Conservation (phyloP, 2,329 filamentous ascomycete genomes). For the Hypoxylon sp. region DNA sequence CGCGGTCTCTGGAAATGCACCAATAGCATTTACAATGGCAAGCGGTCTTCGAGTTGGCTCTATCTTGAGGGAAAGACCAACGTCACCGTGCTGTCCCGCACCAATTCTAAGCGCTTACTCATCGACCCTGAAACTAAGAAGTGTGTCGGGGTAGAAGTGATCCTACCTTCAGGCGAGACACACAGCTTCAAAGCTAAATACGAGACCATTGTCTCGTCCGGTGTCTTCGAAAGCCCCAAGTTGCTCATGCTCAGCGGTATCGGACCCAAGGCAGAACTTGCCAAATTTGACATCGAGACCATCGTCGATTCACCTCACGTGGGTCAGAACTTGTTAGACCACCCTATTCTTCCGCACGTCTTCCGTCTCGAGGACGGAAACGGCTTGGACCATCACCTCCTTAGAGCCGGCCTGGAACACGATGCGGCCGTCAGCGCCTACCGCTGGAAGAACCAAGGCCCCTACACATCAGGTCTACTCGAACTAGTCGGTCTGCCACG, state of each 20-base stretch:
- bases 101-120: slow-evolving; percentile 65
- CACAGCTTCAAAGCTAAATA: slow-evolving; percentile 61
- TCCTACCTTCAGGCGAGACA: slow-evolving; percentile 56
- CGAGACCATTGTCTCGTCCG: slow-evolving; percentile 63
- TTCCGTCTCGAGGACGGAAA: slow-evolving; percentile 59
- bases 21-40: slow-evolving; percentile 69
- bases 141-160: slow-evolving; percentile 61
- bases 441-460: slow-evolving; percentile 55
- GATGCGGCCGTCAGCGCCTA: slow-evolving; percentile 55
- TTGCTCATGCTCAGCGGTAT: slow-evolving; percentile 75
- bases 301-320: slow-evolving; percentile 71
- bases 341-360: slow-evolving; percentile 66
- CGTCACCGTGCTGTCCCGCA: slow-evolving; percentile 62
- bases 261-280: slow-evolving; percentile 66
- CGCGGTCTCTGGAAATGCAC: slow-evolving; percentile 65
- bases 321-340: slow-evolving; percentile 73
- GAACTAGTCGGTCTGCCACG: slow-evolving; percentile 68
- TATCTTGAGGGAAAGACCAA: slow-evolving; percentile 67
- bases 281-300: slow-evolving; percentile 64
- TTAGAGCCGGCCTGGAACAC: slow-evolving; percentile 54
- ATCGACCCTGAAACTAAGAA: slow-evolving; percentile 59
- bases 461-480: slow-evolving; percentile 57
- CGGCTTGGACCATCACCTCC: slow-evolving; percentile 57
- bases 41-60: slow-evolving; percentile 64
- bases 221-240: slow-evolving; percentile 74